Percentiles rank a stretch among this genome's conserved stretches.
Conservation (phyloP, 2,329 filamentous ascomycete genomes). For the Aphanoascus verrucosus region DNA sequence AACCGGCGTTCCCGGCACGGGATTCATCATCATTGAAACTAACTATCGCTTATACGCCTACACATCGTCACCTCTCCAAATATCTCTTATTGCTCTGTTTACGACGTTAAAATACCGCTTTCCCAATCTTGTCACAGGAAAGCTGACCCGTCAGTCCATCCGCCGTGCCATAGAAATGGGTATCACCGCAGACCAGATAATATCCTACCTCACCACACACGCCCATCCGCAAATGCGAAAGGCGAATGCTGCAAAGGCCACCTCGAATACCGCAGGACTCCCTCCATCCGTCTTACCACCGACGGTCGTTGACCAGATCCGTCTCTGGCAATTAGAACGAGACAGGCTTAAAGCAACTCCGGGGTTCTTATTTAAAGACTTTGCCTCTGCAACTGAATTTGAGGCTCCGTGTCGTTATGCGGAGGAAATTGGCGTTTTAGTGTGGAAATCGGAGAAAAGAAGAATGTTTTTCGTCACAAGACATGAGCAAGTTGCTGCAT, state of each 20-base stretch:
- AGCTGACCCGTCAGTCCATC: constrained; percentile 79
- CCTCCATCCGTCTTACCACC: constrained; percentile 66
- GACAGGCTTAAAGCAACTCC: constrained; percentile 78
- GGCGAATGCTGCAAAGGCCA: constrained; percentile 33
- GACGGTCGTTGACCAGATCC: constrained; percentile 93
- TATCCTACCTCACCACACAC: constrained; percentile 81
- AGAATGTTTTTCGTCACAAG: constrained; percentile 86
- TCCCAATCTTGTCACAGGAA: constrained; percentile 85
- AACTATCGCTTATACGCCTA: constrained; percentile 98
- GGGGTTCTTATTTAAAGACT: constrained; percentile 86
- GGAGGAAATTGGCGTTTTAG: constrained; percentile 77
- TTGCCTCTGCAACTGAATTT: constrained; percentile 58
- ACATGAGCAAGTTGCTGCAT: constrained; percentile 77
- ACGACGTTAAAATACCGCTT: constrained; percentile 79
- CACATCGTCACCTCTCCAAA: constrained; percentile 85
- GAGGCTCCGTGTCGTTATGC: constrained; percentile 51
- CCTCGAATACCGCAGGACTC: constrained; percentile 31
- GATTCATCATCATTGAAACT: constrained; percentile 92
- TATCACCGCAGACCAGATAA: constrained; percentile 92
- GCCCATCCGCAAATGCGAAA: constrained; percentile 90
- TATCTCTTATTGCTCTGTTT: constrained; percentile 86
- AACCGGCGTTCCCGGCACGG: constrained; percentile 34
- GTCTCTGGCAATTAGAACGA: constrained; percentile 93
- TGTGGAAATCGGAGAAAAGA: constrained; percentile 71
- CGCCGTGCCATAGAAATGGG: constrained; percentile 76